These are phyloP conservation scores for Aspergillus sp. DNA, from an alignment of 2,329 filamentous ascomycete species.

Conservation along the genomic window DNA sequence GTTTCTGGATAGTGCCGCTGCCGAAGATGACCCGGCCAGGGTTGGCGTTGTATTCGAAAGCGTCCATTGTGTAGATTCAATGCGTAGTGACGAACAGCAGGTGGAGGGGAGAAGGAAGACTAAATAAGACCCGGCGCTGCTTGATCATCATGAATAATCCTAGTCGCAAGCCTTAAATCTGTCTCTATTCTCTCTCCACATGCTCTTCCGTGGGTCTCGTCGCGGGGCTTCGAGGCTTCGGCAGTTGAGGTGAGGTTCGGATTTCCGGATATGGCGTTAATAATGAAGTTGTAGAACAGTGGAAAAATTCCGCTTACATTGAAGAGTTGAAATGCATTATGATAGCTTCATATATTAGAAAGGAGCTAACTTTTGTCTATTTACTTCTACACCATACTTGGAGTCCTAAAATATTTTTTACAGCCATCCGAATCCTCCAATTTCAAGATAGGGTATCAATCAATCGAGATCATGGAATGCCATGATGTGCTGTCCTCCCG, in stretches of 20 bases:
- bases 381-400: background rate
- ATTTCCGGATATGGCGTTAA: background rate
- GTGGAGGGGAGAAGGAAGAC: background rate
- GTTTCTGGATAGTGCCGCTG: slow-evolving; percentile 46
- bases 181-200: slow-evolving; percentile 7
- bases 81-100: background rate
- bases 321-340: background rate
- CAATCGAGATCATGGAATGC: slow-evolving; percentile 39
- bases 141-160: slow-evolving; percentile 21
- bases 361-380: background rate
- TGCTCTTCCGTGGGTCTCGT: slow-evolving; percentile 10
- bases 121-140: slow-evolving; percentile 2
- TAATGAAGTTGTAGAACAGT: background rate
- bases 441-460: slow-evolving; percentile 19
- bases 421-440: slow-evolving; percentile 1
- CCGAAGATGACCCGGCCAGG: slow-evolving; percentile 53
- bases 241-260: slow-evolving; percentile 3
- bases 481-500: slow-evolving; percentile 34
- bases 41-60: slow-evolving; percentile 51
- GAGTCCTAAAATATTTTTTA: slow-evolving; percentile 5
- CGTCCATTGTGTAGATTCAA: slow-evolving; percentile 37
- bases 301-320: background rate
- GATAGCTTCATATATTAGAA: slow-evolving; percentile 1
- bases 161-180: background rate
- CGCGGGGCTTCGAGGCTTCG: background rate